These are phyloP conservation scores for Tulasnella sp. DNA, from an alignment of 768 basidiomycete species.

Conservation along the genomic window DNA sequence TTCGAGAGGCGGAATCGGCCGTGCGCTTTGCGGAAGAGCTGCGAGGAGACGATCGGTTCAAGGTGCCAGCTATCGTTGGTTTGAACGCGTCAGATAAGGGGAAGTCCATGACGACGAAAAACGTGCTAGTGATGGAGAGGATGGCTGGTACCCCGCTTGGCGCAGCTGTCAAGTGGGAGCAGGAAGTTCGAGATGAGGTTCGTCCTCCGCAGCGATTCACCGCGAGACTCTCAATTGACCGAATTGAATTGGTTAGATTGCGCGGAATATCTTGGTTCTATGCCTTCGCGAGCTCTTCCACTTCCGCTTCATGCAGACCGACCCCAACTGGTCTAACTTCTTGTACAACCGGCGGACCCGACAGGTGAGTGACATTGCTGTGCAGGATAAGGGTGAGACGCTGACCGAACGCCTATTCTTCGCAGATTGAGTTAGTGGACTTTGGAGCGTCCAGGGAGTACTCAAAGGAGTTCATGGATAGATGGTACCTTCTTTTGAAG, in stretches of 20 bases:
- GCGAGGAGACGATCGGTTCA: constrained; percentile 60
- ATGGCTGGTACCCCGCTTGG: constrained; percentile 81
- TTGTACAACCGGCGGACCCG: constrained; percentile 70
- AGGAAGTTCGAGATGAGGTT: constrained; percentile 71
- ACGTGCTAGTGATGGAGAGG: constrained; percentile 85
- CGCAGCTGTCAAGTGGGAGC: constrained; percentile 55
- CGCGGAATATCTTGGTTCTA: constrained; percentile 71
- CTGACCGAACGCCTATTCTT: background rate
- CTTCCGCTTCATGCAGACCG: constrained; percentile 94
- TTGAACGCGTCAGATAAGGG: constrained; percentile 38
- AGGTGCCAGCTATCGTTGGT: constrained; percentile 61
- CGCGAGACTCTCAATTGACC: background rate
- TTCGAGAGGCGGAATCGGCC: constrained; percentile 72
- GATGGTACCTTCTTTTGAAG: constrained; percentile 78
- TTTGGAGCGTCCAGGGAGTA: constrained; percentile 94
- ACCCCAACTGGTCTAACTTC: constrained; percentile 99
- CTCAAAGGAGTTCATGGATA: constrained; percentile 77
- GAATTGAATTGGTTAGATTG: constrained; percentile 57
- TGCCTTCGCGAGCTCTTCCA: constrained; percentile 88
- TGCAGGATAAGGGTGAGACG: background rate
- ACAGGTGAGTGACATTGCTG: constrained; percentile 45
- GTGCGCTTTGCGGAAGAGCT: constrained; percentile 49
- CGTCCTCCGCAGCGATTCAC: constrained; percentile 26
- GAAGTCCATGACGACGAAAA: constrained; percentile 70
- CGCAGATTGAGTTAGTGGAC: constrained; percentile 81